Percentiles rank a stretch among this genome's conserved stretches.
Conservation (phyloP, 441 rosid species). For the Erodium moschatum region DNA sequence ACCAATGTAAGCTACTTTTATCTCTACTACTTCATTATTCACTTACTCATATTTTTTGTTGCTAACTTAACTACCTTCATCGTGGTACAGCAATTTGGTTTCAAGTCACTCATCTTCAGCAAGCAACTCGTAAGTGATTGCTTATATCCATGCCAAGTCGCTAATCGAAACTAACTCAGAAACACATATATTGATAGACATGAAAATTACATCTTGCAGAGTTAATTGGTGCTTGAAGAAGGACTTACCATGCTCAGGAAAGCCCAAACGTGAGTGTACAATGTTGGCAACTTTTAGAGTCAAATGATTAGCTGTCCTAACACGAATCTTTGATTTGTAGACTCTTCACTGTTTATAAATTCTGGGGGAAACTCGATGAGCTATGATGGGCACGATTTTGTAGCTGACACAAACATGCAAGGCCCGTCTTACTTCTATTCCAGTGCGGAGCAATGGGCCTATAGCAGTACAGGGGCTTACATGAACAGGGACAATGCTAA, state of each 20-base stretch:
- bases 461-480: too few relatives aligned
- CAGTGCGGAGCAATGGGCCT: too few relatives aligned
- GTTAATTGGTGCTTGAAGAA: slow-evolving; percentile 55
- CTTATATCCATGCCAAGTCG: too few relatives aligned
- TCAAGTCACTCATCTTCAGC: slow-evolving; percentile 39
- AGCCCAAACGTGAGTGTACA: slow-evolving; percentile 38
- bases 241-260: slow-evolving; percentile 45
- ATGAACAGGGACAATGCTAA: not conserved
- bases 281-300: not conserved
- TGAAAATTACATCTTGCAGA: slow-evolving; percentile 28
- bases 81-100: slow-evolving; percentile 51
- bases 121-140: slow-evolving; percentile 46
- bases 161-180: not conserved
- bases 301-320: not conserved
- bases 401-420: too few relatives aligned
- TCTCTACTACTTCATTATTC: not conserved
- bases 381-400: too few relatives aligned
- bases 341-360: slow-evolving; percentile 58
- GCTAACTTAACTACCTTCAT: slow-evolving; percentile 4
- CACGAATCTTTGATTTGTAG: slow-evolving; percentile 26
- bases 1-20: slow-evolving; percentile 37
- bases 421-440: too few relatives aligned
- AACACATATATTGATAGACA: not conserved
- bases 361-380: too few relatives aligned
- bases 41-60: not conserved